These are phyloP conservation scores for Bisporella sp. DNA, from an alignment of 2,329 filamentous ascomycete genomes.

Conservation along the genomic window DNA sequence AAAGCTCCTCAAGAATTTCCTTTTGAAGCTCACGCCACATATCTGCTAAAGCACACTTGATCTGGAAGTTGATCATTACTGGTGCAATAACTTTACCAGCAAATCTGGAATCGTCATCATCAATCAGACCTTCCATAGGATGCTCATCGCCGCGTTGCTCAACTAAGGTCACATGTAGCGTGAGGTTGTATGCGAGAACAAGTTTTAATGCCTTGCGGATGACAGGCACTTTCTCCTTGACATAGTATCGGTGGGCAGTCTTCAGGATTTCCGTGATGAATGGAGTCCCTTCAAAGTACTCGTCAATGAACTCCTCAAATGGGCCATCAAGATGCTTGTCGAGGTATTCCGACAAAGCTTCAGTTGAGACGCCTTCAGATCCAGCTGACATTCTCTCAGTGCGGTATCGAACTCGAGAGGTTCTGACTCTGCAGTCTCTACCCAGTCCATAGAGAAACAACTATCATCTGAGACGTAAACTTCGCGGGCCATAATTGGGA, in stretches of 20 bases:
- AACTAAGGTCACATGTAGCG: slow-evolving; percentile 88
- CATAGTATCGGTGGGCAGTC: slow-evolving; percentile 89
- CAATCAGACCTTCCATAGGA: slow-evolving; percentile 71
- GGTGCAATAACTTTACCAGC: slow-evolving; percentile 86
- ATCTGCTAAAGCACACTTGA: slow-evolving; percentile 93
- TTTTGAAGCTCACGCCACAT: slow-evolving; percentile 98
- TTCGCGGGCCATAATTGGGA: slow-evolving; percentile 89
- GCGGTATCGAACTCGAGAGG: slow-evolving; percentile 78
- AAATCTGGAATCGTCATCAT: slow-evolving; percentile 80
- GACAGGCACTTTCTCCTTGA: slow-evolving; percentile 78
- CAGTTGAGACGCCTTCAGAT: slow-evolving; percentile 75
- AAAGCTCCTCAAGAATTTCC: slow-evolving; percentile 91
- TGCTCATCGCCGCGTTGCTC: slow-evolving; percentile 82
- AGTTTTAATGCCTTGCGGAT: slow-evolving; percentile 95
- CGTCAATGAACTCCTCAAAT: slow-evolving; percentile 89
- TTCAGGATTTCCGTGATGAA: slow-evolving; percentile 96
- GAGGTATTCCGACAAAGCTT: slow-evolving; percentile 82
- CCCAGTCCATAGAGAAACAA: slow-evolving; percentile 91
- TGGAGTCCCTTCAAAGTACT: slow-evolving; percentile 91
- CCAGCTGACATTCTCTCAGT: slow-evolving; percentile 87
- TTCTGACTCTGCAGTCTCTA: slow-evolving; percentile 70
- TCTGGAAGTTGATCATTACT: slow-evolving; percentile 99
- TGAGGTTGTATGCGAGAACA: slow-evolving; percentile 92
- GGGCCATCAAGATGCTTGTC: slow-evolving; percentile 90
- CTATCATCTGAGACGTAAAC: slow-evolving; percentile 88